A percentile compares a stretch with the other conserved stretches of the same genome.
Conservation (phyloP, 2,329 filamentous ascomycete genomes). For the Albifimbria verrucaria region DNA sequence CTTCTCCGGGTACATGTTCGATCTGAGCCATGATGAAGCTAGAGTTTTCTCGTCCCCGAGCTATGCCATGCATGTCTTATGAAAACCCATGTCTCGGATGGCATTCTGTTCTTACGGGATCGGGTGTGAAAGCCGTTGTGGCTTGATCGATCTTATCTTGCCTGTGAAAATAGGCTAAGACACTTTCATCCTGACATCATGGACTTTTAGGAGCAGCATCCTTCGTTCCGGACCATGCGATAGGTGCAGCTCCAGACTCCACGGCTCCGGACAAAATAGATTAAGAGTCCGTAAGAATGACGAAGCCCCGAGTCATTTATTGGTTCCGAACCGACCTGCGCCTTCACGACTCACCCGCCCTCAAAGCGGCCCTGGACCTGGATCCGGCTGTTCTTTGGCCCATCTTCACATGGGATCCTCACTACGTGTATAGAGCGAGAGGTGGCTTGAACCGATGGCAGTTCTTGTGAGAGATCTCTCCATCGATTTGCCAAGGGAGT, state of each 20-base stretch:
- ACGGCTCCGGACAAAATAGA: neutral
- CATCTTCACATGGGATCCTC: slow-evolving; percentile 77
- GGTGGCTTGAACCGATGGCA: slow-evolving; percentile 73
- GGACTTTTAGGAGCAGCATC: neutral
- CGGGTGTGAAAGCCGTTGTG: no score
- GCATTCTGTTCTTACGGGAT: no score
- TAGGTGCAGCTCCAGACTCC: neutral
- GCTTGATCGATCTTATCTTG: no score
- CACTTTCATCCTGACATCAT: neutral
- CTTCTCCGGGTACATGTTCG: no score
- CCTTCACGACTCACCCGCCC: slow-evolving; percentile 72
- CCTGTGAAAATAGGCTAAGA: neutral
- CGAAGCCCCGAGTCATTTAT: slow-evolving; percentile 55
- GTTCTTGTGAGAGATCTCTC: slow-evolving; percentile 50
- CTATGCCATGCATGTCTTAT: no score
- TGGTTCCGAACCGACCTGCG: slow-evolving; percentile 79
- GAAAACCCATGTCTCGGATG: no score
- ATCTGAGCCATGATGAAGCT: no score
- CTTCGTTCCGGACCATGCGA: neutral
- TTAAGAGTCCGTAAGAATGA: slow-evolving; percentile 19
- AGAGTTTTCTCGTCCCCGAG: no score
- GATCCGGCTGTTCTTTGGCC: slow-evolving; percentile 68
- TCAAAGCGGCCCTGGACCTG: slow-evolving; percentile 68
- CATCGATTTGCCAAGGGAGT: neutral
- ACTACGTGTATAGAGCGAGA: slow-evolving; percentile 71